Conservation (phyloP, 441 rosid species). For the Jatropha multifida region DNA sequence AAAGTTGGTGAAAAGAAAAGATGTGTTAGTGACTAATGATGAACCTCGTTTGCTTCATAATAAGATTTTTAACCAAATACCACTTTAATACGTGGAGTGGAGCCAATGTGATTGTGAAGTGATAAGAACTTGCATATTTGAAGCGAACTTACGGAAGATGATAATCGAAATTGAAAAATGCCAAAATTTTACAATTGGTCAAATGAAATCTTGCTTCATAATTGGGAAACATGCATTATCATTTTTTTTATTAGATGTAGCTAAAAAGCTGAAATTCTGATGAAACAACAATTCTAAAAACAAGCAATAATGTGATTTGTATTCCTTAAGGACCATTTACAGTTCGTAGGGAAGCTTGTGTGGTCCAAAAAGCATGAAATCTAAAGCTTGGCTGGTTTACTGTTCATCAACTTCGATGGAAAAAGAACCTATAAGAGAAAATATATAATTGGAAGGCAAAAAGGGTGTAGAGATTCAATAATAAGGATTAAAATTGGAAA, state of each 20-base stretch:
- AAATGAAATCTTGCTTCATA: not conserved
- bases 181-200: not conserved
- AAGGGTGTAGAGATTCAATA: not conserved
- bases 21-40: constrained; percentile 10
- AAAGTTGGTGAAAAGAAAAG: not conserved
- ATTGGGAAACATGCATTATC: not conserved
- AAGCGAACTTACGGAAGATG: no score
- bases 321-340: not conserved
- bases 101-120: no score
- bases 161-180: not conserved
- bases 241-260: not conserved
- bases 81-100: no score
- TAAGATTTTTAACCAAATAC: no score
- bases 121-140: no score
- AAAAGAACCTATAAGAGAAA: not conserved
- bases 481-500: constrained; percentile 7
- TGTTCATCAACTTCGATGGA: not conserved
- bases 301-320: not conserved
- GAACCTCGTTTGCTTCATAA: no score
- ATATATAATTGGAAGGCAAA: constrained; percentile 3
- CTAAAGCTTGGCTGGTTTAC: constrained; percentile 20
- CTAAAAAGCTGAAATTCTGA: constrained; percentile 9
- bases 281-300: constrained; percentile 3
- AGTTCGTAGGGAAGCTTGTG: not conserved
- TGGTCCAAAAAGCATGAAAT: constrained; percentile 24